Evolutionary conservation across 2,329 filamentous ascomycete genomes (phyloP).

Genomic region (Penicillium sp.): DNA sequence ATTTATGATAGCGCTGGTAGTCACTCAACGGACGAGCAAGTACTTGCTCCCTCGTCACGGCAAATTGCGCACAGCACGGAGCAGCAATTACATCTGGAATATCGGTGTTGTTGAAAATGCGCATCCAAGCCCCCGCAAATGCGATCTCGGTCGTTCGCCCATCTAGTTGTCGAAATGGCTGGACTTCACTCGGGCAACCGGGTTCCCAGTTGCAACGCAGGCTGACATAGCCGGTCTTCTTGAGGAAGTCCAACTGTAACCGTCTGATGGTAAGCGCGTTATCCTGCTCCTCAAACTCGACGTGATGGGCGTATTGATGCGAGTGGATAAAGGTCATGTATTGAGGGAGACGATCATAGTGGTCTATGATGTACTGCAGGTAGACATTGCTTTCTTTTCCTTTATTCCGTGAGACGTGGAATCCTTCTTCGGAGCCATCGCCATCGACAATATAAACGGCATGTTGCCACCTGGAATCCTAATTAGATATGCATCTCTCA

Average conservation of each 20-base stretch:
- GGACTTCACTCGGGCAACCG: slow-evolving; percentile 33
- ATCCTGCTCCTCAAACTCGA: slow-evolving; percentile 51
- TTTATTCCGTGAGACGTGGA: slow-evolving; percentile 33
- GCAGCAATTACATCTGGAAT: slow-evolving; percentile 49
- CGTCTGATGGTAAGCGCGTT: slow-evolving; percentile 45
- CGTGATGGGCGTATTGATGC: slow-evolving; percentile 48
- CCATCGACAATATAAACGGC: slow-evolving; percentile 42
- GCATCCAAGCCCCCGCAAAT: slow-evolving; percentile 27
- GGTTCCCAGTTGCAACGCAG: slow-evolving; percentile 47
- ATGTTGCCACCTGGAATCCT: slow-evolving; percentile 36
- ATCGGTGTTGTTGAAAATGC: slow-evolving; percentile 28
- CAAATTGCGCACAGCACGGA: slow-evolving; percentile 62
- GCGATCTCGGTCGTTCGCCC: slow-evolving; percentile 21
- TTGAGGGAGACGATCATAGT: slow-evolving; percentile 46
- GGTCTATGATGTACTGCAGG: slow-evolving; percentile 43
- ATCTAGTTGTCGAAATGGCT: slow-evolving; percentile 22
- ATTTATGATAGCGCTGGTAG: slow-evolving; percentile 53
- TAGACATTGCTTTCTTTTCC: slow-evolving; percentile 43
- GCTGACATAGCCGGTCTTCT: slow-evolving; percentile 52
- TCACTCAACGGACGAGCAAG: slow-evolving; percentile 44
- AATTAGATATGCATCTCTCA: neutral
- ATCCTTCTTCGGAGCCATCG: slow-evolving; percentile 27
- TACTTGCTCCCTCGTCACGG: slow-evolving; percentile 51
- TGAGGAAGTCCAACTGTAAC: slow-evolving; percentile 47
- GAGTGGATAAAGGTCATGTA: slow-evolving; percentile 53